Evolutionary conservation across 768 basidiomycete genomes (phyloP), one percentile per base, ranked within the genome.

Genomic region (Kwoniella heveanensis): DNA sequence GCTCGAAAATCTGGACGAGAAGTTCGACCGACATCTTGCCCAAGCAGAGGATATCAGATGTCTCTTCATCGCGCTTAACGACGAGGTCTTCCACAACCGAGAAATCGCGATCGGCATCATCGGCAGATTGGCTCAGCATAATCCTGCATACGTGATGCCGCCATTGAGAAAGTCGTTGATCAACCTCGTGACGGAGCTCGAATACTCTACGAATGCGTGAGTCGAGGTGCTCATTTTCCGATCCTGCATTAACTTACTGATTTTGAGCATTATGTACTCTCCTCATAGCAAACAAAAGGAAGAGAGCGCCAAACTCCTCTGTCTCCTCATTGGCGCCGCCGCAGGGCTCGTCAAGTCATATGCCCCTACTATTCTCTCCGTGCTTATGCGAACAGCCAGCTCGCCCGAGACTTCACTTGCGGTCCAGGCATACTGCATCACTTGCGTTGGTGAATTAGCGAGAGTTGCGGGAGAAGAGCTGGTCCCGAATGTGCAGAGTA

Each of bases 81-180:
- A 99, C 73, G 96, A 98, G 76, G 88, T 90, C 7, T 97, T 94
- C 80, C 89, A 90, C 53, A 96, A 96, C 76, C 87, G 96, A 22
- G 87, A 92, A 26, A 87, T 88, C n/a, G 94, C 94, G 1, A 91
- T 98, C 56, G 82, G 82, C 22, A 84, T 98, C 66, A 97, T 99
- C 63, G 96, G 96, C 0, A 88, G 96, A 26, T 85, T 99, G 25
- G 91, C 94, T 2, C 87, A 88, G 70, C 91, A 95, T 80, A 99
- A 99, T 74, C 96, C 96, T 0, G 96, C 96, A 17, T 96, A 97
- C 82, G 93, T 99, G 21, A 97, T 99, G 90, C 95, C 96, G 9
- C 92, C 92, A 2, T 83, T 99, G 24, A 86, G 96, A 51, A 98
- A 98, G 80, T 88, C 93, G 1, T 83, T 99, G 62, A 96, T 98